Percentiles rank a stretch among this genome's conserved stretches.
Evolutionary conservation across 225 moss, liverwort and hornwort genomes (phyloP).

Genomic region (Bryoerythrophyllum caledonicum): DNA sequence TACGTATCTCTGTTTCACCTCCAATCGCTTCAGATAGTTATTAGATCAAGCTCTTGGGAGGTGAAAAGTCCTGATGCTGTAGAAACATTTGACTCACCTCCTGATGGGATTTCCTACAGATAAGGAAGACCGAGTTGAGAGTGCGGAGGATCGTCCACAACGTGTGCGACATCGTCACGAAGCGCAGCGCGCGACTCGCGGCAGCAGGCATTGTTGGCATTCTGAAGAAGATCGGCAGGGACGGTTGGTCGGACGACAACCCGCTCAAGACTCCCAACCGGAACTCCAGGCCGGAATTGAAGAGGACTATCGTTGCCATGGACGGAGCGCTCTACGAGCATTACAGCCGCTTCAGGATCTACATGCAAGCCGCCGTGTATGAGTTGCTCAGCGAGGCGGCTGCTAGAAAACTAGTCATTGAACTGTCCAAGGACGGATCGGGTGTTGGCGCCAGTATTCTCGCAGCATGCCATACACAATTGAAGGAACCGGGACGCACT

Average conservation of each 20-base stretch:
- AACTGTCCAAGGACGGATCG: conserved; percentile 72
- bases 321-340: conserved; percentile 74
- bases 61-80: too few species aligned
- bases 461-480: conserved; percentile 61
- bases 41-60: too few species aligned
- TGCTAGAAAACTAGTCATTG: conserved; percentile 55
- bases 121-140: conserved; percentile 49
- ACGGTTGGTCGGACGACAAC: conserved; percentile 39
- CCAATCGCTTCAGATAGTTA: not conserved
- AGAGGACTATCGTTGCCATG: conserved; percentile 70
- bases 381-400: conserved; percentile 63
- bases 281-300: conserved; percentile 15
- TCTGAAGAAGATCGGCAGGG: conserved; percentile 75
- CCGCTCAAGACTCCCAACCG: conserved; percentile 33
- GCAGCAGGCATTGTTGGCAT: conserved; percentile 77
- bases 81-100: too few species aligned
- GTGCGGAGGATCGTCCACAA: conserved; percentile 60
- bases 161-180: conserved; percentile 72
- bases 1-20: not conserved
- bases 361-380: conserved; percentile 64
- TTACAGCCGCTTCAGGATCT: conserved; percentile 57
- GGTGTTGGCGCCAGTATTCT: conserved; percentile 73
- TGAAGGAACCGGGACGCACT: not conserved
- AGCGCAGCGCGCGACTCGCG: conserved; percentile 70
- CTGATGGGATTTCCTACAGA: conserved; percentile 23